These are phyloP conservation scores for Pseudofabraea citricarpa DNA, from an alignment of 2,329 filamentous ascomycete genomes.

Conservation along the genomic window DNA sequence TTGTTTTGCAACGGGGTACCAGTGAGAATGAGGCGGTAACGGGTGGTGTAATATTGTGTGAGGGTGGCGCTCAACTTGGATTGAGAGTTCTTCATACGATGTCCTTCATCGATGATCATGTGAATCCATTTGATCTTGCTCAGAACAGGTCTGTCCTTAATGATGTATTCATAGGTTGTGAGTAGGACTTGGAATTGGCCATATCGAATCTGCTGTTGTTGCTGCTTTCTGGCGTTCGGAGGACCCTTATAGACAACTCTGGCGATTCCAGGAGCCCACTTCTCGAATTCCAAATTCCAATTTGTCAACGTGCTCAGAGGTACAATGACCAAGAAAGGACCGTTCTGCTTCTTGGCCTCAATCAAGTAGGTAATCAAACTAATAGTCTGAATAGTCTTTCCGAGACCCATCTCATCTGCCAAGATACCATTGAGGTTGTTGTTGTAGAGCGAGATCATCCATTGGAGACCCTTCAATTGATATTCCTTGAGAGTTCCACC, in stretches of 20 bases:
- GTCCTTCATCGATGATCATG: conserved; percentile 99
- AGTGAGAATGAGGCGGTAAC: conserved; percentile 93
- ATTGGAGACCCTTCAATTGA: conserved; percentile 96
- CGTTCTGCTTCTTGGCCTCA: conserved; percentile 86
- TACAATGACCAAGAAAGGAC: conserved; percentile 94
- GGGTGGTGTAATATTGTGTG: conserved; percentile 89
- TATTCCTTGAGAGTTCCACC: conserved; percentile 95
- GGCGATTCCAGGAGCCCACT: conserved; percentile 86
- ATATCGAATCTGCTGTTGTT: conserved; percentile 90
- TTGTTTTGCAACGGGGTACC: conserved; percentile 98
- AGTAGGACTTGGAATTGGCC: conserved; percentile 94
- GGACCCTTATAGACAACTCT: conserved; percentile 97
- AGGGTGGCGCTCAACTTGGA: conserved; percentile 96
- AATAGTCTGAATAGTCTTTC: conserved; percentile 99
- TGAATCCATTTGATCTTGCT: conserved; percentile 99
- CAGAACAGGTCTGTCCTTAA: conserved; percentile 92
- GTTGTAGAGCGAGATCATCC: conserved; percentile 99
- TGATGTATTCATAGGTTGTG: conserved; percentile 99
- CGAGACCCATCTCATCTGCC: conserved; percentile 98
- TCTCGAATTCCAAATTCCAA: conserved; percentile 98
- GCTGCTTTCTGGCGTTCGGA: conserved; percentile 78
- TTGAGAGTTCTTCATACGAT: conserved; percentile 98
- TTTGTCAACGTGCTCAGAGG: conserved; percentile 96
- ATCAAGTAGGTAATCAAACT: conserved; percentile 96
- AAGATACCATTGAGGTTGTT: conserved; percentile 99